phyloP scores from a whole-genome alignment of 306 rosid genomes.

The Rosa rugosa region DNA sequence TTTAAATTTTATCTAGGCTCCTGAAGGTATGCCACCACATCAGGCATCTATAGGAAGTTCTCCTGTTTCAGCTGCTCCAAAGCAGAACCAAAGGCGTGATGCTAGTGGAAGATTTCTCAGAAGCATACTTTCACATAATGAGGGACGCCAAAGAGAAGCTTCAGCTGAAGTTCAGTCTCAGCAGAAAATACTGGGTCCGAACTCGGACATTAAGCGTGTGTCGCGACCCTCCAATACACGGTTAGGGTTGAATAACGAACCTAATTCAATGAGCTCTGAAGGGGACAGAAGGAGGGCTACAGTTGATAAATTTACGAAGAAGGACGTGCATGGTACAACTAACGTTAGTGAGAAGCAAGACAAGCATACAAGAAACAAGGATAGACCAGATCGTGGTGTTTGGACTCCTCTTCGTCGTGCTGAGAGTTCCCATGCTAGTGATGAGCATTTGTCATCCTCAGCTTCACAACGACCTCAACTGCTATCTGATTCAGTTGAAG shows the following conservation, averaged over 20 bases:
- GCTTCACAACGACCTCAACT: constrained; percentile 41
- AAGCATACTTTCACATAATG: constrained; percentile 71
- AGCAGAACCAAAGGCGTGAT: constrained; percentile 76
- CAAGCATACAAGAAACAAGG: constrained; percentile 84
- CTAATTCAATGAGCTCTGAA: constrained; percentile 47
- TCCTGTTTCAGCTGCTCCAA: constrained; percentile 47
- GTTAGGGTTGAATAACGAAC: constrained; percentile 52
- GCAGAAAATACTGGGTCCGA: constrained; percentile 62
- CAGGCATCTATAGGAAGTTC: constrained; percentile 52
- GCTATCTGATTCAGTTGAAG: constrained; percentile 62
- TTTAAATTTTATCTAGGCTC: constrained; percentile 32
- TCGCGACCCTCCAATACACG: constrained; percentile 47
- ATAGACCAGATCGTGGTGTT: constrained; percentile 97
- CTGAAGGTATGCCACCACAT: constrained; percentile 44
- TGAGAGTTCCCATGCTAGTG: constrained; percentile 55
- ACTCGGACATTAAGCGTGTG: constrained; percentile 62
- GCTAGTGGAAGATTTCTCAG: constrained; percentile 71
- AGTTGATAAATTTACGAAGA: constrained; percentile 57
- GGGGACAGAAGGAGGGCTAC: constrained; percentile 57
- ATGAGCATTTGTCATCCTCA: constrained; percentile 46
- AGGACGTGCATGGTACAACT: constrained; percentile 53
- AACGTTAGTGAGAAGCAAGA: constrained; percentile 64
- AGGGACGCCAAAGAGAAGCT: constrained; percentile 59
- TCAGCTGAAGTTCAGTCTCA: constrained; percentile 45
- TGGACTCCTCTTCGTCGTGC: constrained; percentile 95